Evolutionary conservation across 2,329 filamentous ascomycete species (phyloP).

Genomic region (Sclerotiophoma versabilis): DNA sequence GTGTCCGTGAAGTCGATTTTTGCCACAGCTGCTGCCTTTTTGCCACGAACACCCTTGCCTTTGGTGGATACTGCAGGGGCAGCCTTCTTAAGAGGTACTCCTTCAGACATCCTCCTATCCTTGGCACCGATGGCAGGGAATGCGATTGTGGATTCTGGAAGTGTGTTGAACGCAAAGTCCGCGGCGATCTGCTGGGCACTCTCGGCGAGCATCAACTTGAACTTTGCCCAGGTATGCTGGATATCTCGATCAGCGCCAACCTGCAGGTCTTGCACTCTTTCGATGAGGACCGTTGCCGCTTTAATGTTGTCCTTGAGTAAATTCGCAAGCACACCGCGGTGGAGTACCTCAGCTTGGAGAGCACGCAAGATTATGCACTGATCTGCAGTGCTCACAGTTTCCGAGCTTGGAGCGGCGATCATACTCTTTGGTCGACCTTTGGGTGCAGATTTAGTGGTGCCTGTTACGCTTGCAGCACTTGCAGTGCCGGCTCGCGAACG

Average conservation of each 20-base stretch:
- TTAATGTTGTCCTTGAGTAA: constrained; percentile 42
- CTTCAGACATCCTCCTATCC: constrained; percentile 38
- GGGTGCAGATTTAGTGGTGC: constrained; percentile 12
- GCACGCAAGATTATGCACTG: constrained; percentile 51
- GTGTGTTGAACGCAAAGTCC: constrained; percentile 85
- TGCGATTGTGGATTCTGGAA: constrained; percentile 92
- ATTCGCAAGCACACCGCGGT: constrained; percentile 58
- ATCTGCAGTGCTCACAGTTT: constrained; percentile 28
- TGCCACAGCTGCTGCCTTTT: constrained; percentile 24
- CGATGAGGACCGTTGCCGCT: constrained; percentile 38
- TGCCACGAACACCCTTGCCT: constrained; percentile 29
- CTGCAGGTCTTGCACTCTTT: constrained; percentile 33
- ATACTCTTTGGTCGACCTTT: constrained; percentile 22
- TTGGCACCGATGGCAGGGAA: constrained; percentile 69
- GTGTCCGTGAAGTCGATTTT: constrained; percentile 62
- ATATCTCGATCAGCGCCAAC: constrained; percentile 52
- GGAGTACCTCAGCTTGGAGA: constrained; percentile 58
- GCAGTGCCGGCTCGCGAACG: constrained; percentile 24
- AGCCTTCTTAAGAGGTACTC: constrained; percentile 21
- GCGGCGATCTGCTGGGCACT: constrained; percentile 75
- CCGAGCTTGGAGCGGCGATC: constrained; percentile 8
- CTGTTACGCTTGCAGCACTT: constrained; percentile 22
- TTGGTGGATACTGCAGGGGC: constrained; percentile 14
- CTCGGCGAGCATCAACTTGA: constrained; percentile 71
- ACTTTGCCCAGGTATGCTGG: constrained; percentile 66